phyloP scores from a whole-genome alignment of 345 rosid species.

The Salix suchowensis region DNA sequence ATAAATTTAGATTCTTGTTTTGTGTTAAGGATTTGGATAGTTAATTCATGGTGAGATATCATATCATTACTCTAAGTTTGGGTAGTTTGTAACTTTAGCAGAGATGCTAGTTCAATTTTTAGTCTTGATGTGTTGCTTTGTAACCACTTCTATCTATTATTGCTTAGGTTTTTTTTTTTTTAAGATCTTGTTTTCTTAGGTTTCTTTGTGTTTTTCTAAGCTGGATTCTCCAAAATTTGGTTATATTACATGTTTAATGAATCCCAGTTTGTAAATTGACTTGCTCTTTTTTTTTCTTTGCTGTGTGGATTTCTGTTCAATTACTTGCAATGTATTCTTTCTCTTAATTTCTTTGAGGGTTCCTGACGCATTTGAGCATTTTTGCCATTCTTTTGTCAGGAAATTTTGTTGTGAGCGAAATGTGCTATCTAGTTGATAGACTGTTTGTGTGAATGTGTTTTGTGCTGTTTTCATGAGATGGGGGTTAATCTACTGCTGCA shows the following conservation, averaged over 20 bases:
- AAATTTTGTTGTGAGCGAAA: conserved; percentile 9
- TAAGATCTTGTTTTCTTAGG: not conserved
- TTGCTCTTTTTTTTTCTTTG: not conserved
- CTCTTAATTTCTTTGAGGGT: not conserved
- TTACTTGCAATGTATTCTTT: not conserved
- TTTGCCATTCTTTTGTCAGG: not conserved
- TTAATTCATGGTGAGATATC: not conserved
- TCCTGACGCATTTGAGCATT: not conserved
- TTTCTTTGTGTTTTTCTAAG: not conserved
- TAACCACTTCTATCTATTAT: not conserved
- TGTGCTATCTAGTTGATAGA: conserved; percentile 3
- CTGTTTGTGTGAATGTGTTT: conserved; percentile 1
- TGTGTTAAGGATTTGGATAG: not conserved
- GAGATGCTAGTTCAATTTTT: not conserved
- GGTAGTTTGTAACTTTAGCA: not conserved
- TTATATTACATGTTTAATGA: not conserved
- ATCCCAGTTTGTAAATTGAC: not conserved
- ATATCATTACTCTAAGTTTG: not conserved
- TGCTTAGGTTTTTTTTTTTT: too few species aligned
- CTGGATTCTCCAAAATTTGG: not conserved
- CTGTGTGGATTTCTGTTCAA: not conserved
- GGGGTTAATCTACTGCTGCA: not conserved
- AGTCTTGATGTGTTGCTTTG: not conserved
- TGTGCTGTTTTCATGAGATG: not conserved
- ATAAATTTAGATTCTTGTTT: not conserved